Percentiles rank a stretch among this genome's conserved stretches.
phyloP scores from a whole-genome alignment of 805 yeast species.

The Yarrowia sp. region DNA sequence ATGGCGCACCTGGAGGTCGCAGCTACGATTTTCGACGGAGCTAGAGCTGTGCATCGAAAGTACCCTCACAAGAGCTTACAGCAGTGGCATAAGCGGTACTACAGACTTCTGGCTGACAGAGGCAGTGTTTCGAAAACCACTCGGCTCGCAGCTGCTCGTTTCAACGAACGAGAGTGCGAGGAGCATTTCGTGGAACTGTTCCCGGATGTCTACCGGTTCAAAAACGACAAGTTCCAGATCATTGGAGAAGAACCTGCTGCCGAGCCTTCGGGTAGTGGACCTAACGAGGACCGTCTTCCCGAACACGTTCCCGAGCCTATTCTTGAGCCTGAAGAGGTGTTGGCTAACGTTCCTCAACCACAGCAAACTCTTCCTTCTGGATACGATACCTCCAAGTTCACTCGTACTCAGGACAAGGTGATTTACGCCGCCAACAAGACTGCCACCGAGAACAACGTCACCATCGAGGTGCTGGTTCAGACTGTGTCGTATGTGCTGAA shows the following conservation, averaged over 20 bases:
- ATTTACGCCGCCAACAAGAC: slow-evolving; percentile 36
- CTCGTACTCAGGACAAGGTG: slow-evolving; percentile 33
- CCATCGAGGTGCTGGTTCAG: slow-evolving; percentile 29
- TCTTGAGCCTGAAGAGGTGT: background rate
- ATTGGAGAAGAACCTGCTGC: background rate
- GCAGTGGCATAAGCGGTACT: slow-evolving; percentile 38
- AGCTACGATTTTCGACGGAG: slow-evolving; percentile 28
- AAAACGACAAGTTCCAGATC: background rate
- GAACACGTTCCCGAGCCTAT: background rate
- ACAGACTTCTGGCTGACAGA: background rate
- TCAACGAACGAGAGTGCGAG: slow-evolving; percentile 1
- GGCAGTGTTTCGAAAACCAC: background rate
- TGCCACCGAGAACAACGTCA: slow-evolving; percentile 35
- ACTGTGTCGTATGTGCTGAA: slow-evolving; percentile 35
- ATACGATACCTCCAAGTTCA: slow-evolving; percentile 29
- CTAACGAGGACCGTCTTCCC: background rate
- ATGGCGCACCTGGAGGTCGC: slow-evolving; percentile 33
- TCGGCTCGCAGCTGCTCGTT: background rate
- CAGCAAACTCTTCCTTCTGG: background rate
- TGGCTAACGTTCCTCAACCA: slow-evolving; percentile 7
- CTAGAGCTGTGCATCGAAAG: slow-evolving; percentile 32
- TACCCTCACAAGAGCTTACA: slow-evolving; percentile 17
- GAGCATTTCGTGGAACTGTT: background rate
- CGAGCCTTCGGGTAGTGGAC: too few species aligned
- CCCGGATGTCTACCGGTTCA: background rate